phyloP scores from a whole-genome alignment of 176 grass and related monocot species.

The Eleusine indica region DNA sequence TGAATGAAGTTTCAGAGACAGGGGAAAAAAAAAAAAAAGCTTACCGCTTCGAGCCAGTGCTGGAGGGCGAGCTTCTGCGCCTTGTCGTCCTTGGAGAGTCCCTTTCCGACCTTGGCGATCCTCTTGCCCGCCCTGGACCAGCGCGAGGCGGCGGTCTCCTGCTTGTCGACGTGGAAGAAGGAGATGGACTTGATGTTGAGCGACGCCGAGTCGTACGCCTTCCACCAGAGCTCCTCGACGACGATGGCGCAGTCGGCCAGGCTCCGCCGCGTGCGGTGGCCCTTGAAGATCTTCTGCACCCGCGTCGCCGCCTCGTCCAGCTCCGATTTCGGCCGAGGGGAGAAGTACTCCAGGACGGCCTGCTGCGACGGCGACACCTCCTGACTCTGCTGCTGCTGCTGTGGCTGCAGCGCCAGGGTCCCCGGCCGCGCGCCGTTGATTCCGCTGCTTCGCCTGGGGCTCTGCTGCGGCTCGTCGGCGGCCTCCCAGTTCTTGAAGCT shows the following conservation, averaged over 20 bases:
- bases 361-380: conserved; percentile 20
- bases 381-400: background rate
- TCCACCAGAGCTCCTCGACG: conserved; percentile 98
- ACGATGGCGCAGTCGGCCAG: conserved; percentile 96
- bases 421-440: conserved; percentile 55
- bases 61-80: conserved; percentile 87
- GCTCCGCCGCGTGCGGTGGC: conserved; percentile 78
- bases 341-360: conserved; percentile 53
- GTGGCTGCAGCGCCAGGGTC: conserved; percentile 20
- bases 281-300: conserved; percentile 93
- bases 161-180: conserved; percentile 79
- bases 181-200: conserved; percentile 77
- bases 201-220: conserved; percentile 65
- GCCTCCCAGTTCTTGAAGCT: conserved; percentile 93
- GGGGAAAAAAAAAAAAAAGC: no score
- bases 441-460: background rate
- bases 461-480: background rate
- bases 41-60: conserved; percentile 95
- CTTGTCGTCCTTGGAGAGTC: conserved; percentile 90
- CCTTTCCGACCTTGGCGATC: conserved; percentile 93
- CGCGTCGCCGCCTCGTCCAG: conserved; percentile 76
- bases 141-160: conserved; percentile 69
- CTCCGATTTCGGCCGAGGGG: conserved; percentile 62
- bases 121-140: conserved; percentile 79
- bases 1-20: no score